A percentile compares a stretch with the other conserved stretches of the same genome.
phyloP scores from a whole-genome alignment of 129 eudicot species.

The Tagetes patula region DNA sequence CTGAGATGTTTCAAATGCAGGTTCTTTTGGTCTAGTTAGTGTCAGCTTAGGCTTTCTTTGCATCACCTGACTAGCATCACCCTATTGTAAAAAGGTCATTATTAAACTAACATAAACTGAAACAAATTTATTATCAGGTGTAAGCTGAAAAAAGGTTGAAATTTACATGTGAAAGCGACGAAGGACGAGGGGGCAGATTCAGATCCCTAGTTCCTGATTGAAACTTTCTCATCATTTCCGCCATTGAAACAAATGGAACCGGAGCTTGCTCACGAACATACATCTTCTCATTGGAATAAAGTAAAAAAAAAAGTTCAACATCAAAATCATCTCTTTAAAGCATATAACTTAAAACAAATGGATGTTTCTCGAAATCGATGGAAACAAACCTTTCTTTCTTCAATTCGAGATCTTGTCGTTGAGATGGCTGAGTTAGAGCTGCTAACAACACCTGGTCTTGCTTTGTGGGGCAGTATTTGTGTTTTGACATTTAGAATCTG shows the following conservation, averaged over 20 bases:
- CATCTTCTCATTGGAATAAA: conserved; percentile 34
- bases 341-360: background rate
- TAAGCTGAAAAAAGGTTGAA: background rate
- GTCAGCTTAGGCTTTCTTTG: conserved; percentile 70
- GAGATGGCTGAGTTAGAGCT: conserved; percentile 35
- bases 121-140: background rate
- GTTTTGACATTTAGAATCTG: conserved; percentile 70
- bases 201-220: conserved; percentile 78
- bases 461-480: conserved; percentile 71
- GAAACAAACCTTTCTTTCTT: conserved; percentile 69
- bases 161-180: conserved; percentile 47
- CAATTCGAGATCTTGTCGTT: conserved; percentile 51
- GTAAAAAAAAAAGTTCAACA: conserved; percentile 14
- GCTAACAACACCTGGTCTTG: conserved; percentile 50
- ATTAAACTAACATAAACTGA: background rate
- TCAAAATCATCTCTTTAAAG: background rate
- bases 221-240: conserved; percentile 90
- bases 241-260: conserved; percentile 84
- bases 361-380: background rate
- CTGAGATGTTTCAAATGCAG: conserved; percentile 88
- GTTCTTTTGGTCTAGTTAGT: conserved; percentile 87
- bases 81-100: conserved; percentile 29
- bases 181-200: conserved; percentile 47
- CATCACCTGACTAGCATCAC: conserved; percentile 38
- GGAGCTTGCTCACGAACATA: conserved; percentile 73